A percentile compares a stretch with the other conserved stretches of the same genome.
Conservation (phyloP, 2,329 filamentous ascomycete genomes). For the Coleophoma crateriformis region DNA sequence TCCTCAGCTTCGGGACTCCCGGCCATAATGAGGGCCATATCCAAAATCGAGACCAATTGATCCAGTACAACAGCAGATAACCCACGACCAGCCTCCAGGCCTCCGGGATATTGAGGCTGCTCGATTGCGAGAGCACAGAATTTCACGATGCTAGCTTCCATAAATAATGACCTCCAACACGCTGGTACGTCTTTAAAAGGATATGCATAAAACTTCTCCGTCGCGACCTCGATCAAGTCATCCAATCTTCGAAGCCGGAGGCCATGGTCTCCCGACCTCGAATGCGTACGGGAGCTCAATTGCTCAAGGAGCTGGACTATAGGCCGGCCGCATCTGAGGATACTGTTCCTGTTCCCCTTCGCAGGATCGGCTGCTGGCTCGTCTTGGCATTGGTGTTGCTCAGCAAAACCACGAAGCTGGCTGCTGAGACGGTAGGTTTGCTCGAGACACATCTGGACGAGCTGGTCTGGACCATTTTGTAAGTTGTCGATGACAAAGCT, state of each 20-base stretch:
- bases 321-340: not conserved
- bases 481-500: too few relatives aligned
- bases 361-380: too few relatives aligned
- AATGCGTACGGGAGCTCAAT: not conserved
- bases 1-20: conserved; percentile 8
- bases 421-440: too few relatives aligned
- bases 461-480: too few relatives aligned
- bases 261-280: not conserved
- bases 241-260: conserved; percentile 34
- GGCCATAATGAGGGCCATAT: conserved; percentile 28
- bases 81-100: not conserved
- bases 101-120: not conserved
- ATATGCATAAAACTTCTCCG: conserved; percentile 64
- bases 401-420: too few relatives aligned
- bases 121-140: conserved; percentile 34
- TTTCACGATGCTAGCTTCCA: conserved; percentile 62
- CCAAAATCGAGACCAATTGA: conserved; percentile 22
- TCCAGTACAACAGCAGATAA: conserved; percentile 9
- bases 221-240: conserved; percentile 53
- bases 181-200: conserved; percentile 60
- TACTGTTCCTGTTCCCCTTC: too few relatives aligned
- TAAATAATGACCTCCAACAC: conserved; percentile 67
- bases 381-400: too few relatives aligned
- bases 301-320: not conserved
- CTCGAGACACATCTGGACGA: too few relatives aligned